Percentiles rank a stretch among this genome's conserved stretches.
Conservation (phyloP, 2,329 filamentous ascomycete species). For the Colletotrichum sansevieriae region DNA sequence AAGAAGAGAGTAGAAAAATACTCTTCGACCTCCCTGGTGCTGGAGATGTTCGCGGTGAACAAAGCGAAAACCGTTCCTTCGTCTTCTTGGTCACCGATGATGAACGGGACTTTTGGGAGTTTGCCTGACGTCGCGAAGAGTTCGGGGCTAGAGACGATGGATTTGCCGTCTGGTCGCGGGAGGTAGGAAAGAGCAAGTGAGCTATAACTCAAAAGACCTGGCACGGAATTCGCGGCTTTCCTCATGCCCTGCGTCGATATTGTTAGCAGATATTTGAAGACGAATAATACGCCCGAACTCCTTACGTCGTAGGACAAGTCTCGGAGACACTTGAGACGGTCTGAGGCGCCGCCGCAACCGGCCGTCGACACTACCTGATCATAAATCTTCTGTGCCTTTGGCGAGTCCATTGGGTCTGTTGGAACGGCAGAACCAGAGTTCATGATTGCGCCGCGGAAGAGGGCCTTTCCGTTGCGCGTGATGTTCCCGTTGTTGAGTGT, state of each 20-base stretch:
- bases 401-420: slow-evolving; percentile 64
- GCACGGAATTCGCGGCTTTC: slow-evolving; percentile 69
- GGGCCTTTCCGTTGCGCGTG: slow-evolving; percentile 62
- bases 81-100: slow-evolving; percentile 74
- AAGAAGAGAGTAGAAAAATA: slow-evolving; percentile 68
- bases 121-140: slow-evolving; percentile 58
- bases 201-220: slow-evolving; percentile 66
- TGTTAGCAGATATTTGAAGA: slow-evolving; percentile 65
- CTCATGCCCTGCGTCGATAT: slow-evolving; percentile 58
- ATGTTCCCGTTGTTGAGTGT: slow-evolving; percentile 71
- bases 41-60: slow-evolving; percentile 70
- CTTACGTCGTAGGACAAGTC: slow-evolving; percentile 65
- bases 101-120: slow-evolving; percentile 71
- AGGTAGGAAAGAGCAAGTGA: slow-evolving; percentile 71
- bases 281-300: slow-evolving; percentile 65
- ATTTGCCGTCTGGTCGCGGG: slow-evolving; percentile 70
- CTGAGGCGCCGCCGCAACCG: slow-evolving; percentile 63
- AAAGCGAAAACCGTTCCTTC: slow-evolving; percentile 75
- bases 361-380: slow-evolving; percentile 63
- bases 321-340: slow-evolving; percentile 69
- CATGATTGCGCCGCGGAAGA: slow-evolving; percentile 77
- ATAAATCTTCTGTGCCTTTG: slow-evolving; percentile 68
- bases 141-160: slow-evolving; percentile 67
- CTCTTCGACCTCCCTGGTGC: slow-evolving; percentile 59
- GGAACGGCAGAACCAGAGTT: slow-evolving; percentile 67